phyloP scores from a whole-genome alignment of 2,329 filamentous ascomycete genomes.

The Botrytis hyacinthi region DNA sequence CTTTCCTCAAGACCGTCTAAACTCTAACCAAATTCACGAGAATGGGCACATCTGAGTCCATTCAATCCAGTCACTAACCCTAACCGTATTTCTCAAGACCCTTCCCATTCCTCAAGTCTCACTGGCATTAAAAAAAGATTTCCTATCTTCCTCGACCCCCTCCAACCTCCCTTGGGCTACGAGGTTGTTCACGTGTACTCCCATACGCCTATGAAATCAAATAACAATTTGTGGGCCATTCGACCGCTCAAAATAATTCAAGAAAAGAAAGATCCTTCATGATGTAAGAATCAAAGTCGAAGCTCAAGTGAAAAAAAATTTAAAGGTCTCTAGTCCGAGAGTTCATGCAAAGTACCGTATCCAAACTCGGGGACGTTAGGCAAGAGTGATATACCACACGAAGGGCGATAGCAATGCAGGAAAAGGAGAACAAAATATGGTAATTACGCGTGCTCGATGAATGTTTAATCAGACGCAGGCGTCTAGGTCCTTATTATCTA shows the following conservation, averaged over 20 bases:
- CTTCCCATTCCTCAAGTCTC: background rate
- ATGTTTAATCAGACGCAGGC: background rate
- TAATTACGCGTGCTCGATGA: background rate
- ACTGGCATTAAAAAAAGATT: slow-evolving; percentile 4
- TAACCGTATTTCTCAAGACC: background rate
- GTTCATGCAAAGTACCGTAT: background rate
- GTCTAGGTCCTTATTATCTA: background rate
- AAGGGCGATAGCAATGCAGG: background rate
- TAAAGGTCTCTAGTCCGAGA: background rate
- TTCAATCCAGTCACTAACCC: background rate
- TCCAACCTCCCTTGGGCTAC: background rate
- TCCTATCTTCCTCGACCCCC: background rate
- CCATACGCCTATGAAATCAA: slow-evolving; percentile 14
- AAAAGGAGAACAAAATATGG: background rate
- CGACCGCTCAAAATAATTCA: background rate
- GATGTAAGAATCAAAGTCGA: background rate
- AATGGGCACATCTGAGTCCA: background rate
- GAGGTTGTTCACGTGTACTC: slow-evolving; percentile 7
- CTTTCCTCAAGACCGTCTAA: background rate
- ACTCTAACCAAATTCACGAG: background rate
- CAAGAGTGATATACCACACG: background rate
- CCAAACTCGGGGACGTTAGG: background rate
- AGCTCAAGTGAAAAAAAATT: background rate
- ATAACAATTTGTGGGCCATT: slow-evolving; percentile 10
- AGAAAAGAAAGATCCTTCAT: background rate